A percentile compares a stretch with the other conserved stretches of the same genome.
phyloP scores from a whole-genome alignment of 2,329 filamentous ascomycete species.

The Colletotrichum sp. region DNA sequence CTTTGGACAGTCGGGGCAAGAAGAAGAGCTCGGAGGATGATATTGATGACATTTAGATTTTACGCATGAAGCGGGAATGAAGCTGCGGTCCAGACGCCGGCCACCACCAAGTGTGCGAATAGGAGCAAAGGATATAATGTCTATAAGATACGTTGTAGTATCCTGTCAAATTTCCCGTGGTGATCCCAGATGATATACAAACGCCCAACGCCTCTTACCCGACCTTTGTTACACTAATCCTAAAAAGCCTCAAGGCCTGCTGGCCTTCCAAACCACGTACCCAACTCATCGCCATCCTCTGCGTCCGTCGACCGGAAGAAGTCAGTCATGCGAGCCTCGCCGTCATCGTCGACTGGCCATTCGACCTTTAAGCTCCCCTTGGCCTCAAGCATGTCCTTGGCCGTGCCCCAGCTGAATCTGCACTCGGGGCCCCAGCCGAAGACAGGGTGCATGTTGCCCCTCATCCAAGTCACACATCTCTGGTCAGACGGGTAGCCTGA shows the following conservation, averaged over 20 bases:
- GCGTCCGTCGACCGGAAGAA: slow-evolving; percentile 63
- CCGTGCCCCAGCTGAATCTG: slow-evolving; percentile 94
- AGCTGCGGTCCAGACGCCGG: slow-evolving; percentile 10
- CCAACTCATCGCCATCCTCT: slow-evolving; percentile 69
- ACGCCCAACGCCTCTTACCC: not conserved
- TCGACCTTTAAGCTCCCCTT: slow-evolving; percentile 76
- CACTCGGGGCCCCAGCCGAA: slow-evolving; percentile 97
- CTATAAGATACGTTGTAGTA: slow-evolving; percentile 6
- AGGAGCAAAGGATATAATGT: slow-evolving; percentile 22
- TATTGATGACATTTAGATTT: slow-evolving; percentile 63
- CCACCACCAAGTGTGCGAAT: not conserved
- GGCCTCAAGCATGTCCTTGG: slow-evolving; percentile 89
- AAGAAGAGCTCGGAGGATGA: slow-evolving; percentile 49
- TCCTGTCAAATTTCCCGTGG: not conserved
- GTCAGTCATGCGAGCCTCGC: slow-evolving; percentile 74
- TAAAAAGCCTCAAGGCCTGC: slow-evolving; percentile 74
- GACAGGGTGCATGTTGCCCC: slow-evolving; percentile 84
- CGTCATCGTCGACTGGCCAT: slow-evolving; percentile 80
- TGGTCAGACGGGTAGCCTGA: slow-evolving; percentile 93
- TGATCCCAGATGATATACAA: not conserved
- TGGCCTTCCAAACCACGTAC: slow-evolving; percentile 82
- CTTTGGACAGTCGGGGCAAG: slow-evolving; percentile 65
- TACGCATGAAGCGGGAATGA: not conserved
- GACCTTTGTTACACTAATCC: not conserved
- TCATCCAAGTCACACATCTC: slow-evolving; percentile 82